Conservation (phyloP, 2,329 filamentous ascomycete species). For the Aspergillus sp. region DNA sequence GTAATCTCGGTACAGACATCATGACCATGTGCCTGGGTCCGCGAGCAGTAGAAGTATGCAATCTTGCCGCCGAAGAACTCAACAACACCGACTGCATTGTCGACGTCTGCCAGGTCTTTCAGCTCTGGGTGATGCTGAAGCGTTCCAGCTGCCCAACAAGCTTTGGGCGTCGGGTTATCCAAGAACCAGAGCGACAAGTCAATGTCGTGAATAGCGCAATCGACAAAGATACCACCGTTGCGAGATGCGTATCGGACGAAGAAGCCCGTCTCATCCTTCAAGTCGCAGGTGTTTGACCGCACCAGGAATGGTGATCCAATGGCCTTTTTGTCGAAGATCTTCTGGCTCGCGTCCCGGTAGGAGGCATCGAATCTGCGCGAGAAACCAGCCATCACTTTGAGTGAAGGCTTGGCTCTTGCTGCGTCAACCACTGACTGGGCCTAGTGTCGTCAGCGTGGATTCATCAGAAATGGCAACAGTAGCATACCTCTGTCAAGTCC, state of each 20-base stretch:
- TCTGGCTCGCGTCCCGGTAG: slow-evolving; percentile 57
- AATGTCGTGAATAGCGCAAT: slow-evolving; percentile 67
- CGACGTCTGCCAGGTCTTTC: slow-evolving; percentile 35
- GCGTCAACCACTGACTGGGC: slow-evolving; percentile 58
- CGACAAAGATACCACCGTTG: slow-evolving; percentile 65
- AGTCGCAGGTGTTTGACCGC: slow-evolving; percentile 64
- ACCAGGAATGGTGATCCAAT: slow-evolving; percentile 61
- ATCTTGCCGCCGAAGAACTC: slow-evolving; percentile 43
- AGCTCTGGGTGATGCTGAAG: slow-evolving; percentile 32
- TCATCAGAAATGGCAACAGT: too few species aligned
- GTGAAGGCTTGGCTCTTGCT: slow-evolving; percentile 51
- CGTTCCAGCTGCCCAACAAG: slow-evolving; percentile 34
- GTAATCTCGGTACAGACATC: slow-evolving; percentile 38
- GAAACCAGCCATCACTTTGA: slow-evolving; percentile 64
- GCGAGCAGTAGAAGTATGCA: slow-evolving; percentile 35
- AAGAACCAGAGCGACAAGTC: slow-evolving; percentile 50
- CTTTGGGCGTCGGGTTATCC: slow-evolving; percentile 31
- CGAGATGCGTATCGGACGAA: slow-evolving; percentile 64
- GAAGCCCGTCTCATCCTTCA: slow-evolving; percentile 61
- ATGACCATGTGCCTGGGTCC: slow-evolving; percentile 40
- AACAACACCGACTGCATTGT: slow-evolving; percentile 40
- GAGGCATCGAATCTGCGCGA: slow-evolving; percentile 62
- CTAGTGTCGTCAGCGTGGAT: slow-evolving; percentile 31
- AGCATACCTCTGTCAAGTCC: slow-evolving; percentile 54
- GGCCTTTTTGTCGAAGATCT: slow-evolving; percentile 47